phyloP scores from a whole-genome alignment of 495 filamentous ascomycete genomes.

The Daldinia childiae region DNA sequence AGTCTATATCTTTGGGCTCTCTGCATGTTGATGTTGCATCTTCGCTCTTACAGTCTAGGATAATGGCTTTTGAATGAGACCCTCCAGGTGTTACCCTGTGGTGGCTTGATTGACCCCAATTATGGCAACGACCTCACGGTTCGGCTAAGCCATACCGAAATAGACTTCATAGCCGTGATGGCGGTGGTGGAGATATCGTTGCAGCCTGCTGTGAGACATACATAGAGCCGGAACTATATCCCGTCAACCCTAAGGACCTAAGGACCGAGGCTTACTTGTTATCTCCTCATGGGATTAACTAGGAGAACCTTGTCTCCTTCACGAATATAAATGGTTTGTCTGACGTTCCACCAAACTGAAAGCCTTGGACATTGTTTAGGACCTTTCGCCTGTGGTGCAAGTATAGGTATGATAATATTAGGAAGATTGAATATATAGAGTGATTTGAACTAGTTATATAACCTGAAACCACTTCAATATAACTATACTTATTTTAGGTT shows the following conservation, averaged over 20 bases:
- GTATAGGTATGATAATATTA: background rate
- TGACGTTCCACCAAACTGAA: constrained; percentile 20
- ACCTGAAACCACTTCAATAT: too few species aligned
- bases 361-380: constrained; percentile 5
- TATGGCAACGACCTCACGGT: constrained; percentile 14
- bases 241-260: background rate
- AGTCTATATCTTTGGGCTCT: constrained; percentile 22
- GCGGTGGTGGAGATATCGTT: background rate
- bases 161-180: constrained; percentile 3
- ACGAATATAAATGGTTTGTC: background rate
- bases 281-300: background rate
- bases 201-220: background rate
- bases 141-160: constrained; percentile 11
- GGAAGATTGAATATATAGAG: background rate
- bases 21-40: constrained; percentile 30
- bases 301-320: background rate
- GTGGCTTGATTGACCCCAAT: constrained; percentile 31
- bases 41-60: constrained; percentile 9
- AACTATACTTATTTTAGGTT: too few species aligned
- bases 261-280: background rate
- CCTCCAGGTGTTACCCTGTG: constrained; percentile 21
- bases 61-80: constrained; percentile 4
- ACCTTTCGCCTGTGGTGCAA: constrained; percentile 7
- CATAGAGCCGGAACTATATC: background rate
- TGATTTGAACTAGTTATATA: too few species aligned